Conservation (phyloP, 2,329 filamentous ascomycete genomes). For the Beauveria rudraprayagi region DNA sequence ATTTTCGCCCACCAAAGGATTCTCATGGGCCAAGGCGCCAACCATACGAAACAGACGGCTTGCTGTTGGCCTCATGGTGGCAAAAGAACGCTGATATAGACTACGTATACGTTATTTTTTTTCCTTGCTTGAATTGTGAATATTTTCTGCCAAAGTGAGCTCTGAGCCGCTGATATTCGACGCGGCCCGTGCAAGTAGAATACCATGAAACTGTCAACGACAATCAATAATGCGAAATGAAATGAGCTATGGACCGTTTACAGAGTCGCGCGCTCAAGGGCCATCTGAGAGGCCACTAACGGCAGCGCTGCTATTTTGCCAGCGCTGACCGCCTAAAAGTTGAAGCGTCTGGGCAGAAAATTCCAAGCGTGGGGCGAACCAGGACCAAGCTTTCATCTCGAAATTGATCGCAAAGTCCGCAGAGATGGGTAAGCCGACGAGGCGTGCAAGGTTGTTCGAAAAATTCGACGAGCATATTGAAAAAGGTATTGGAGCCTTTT, state of each 20-base stretch:
- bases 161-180: background rate
- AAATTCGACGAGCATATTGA: conserved; percentile 53
- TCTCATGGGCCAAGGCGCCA: conserved; percentile 58
- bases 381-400: conserved; percentile 12
- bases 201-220: background rate
- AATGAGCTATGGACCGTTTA: background rate
- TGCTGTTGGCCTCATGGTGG: conserved; percentile 29
- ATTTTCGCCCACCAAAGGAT: conserved; percentile 60
- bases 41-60: conserved; percentile 28
- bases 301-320: conserved; percentile 32
- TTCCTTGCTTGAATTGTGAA: background rate
- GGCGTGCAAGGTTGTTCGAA: conserved; percentile 52
- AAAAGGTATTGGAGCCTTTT: conserved; percentile 43
- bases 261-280: background rate
- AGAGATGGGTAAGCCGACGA: conserved; percentile 44
- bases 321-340: conserved; percentile 43
- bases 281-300: background rate
- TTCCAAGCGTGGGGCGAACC: conserved; percentile 24
- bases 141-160: background rate
- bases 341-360: conserved; percentile 25
- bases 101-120: background rate
- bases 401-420: conserved; percentile 20
- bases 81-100: background rate
- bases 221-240: background rate
- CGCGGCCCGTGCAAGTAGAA: background rate